Percentiles rank a stretch among this genome's conserved stretches.
Conservation (phyloP, 1,284 basidiomycete species). For the Heimioporus punctisporus region DNA sequence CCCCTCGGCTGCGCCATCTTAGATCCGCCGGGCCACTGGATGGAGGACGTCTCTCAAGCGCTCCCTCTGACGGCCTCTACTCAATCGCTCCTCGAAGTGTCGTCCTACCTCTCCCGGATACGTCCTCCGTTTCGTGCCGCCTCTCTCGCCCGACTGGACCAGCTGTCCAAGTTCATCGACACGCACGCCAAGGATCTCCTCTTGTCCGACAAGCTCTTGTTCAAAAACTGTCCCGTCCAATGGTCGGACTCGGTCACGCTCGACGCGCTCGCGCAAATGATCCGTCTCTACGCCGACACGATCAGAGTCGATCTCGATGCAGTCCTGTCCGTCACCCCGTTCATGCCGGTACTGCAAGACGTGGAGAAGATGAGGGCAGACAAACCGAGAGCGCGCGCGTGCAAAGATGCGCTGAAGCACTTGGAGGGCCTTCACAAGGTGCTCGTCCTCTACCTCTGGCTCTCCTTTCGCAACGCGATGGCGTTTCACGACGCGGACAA, state of each 20-base stretch:
- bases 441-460: conserved; percentile 89
- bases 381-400: conserved; percentile 3
- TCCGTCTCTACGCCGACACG: conserved; percentile 34
- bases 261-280: conserved; percentile 37
- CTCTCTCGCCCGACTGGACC: conserved; percentile 27
- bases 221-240: conserved; percentile 49
- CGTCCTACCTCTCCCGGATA: conserved; percentile 49
- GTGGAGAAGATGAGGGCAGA: conserved; percentile 38
- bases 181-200: conserved; percentile 41
- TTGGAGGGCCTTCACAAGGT: conserved; percentile 86
- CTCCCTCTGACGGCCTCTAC: conserved; percentile 43
- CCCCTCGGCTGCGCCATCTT: conserved; percentile 38
- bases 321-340: conserved; percentile 36
- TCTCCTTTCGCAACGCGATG: conserved; percentile 77
- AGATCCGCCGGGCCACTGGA: conserved; percentile 25
- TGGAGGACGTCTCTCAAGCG: conserved; percentile 29
- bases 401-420: conserved; percentile 37
- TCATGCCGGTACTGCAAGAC: conserved; percentile 44
- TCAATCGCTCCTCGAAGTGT: conserved; percentile 45
- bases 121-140: conserved; percentile 48
- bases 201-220: conserved; percentile 49
- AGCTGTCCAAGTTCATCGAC: conserved; percentile 49
- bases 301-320: conserved; percentile 41
- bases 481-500: conserved; percentile 65
- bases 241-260: conserved; percentile 41